Evolutionary conservation across 2,329 filamentous ascomycete genomes (phyloP).

Genomic region (Graphilbum fragrans): DNA sequence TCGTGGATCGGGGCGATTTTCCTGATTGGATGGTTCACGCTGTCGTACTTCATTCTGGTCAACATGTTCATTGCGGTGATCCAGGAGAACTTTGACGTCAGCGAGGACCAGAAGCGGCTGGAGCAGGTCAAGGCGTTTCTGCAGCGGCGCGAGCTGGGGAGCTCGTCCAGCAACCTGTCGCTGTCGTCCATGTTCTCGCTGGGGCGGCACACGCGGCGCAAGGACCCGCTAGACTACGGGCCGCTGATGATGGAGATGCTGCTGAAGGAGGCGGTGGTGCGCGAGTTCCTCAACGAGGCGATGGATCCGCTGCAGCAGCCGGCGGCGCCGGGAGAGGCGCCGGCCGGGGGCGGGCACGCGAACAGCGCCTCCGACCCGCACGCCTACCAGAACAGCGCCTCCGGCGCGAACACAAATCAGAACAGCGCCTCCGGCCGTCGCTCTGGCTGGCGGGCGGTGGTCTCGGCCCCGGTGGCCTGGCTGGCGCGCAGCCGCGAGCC

Average conservation of each 20-base stretch:
- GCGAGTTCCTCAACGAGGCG: slow-evolving; percentile 80
- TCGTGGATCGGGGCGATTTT: slow-evolving; percentile 89
- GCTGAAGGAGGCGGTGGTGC: slow-evolving; percentile 88
- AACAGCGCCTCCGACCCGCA: too few relatives aligned
- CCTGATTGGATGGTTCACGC: slow-evolving; percentile 88
- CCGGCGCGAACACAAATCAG: too few relatives aligned
- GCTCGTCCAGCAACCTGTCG: slow-evolving; percentile 60
- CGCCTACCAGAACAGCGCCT: too few relatives aligned
- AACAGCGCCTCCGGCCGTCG: too few relatives aligned
- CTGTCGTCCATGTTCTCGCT: slow-evolving; percentile 59
- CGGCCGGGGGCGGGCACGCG: slow-evolving; percentile 13
- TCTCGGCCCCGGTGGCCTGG: background rate
- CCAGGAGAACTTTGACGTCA: slow-evolving; percentile 97
- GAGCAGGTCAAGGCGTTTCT: slow-evolving; percentile 94
- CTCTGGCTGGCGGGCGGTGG: background rate
- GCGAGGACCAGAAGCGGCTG: slow-evolving; percentile 92
- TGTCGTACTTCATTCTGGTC: slow-evolving; percentile 88
- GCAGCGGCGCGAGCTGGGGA: slow-evolving; percentile 75
- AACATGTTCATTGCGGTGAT: slow-evolving; percentile 99
- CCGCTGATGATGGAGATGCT: slow-evolving; percentile 92
- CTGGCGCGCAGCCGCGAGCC: slow-evolving; percentile 57
- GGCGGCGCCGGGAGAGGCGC: too few relatives aligned
- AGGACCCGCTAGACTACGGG: slow-evolving; percentile 84
- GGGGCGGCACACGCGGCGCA: slow-evolving; percentile 44
- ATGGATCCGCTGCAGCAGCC: slow-evolving; percentile 29